Evolutionary conservation across 306 rosid species (phyloP), one percentile per base, ranked within the genome.

Genomic region (Dalbergia cultrata): DNA sequence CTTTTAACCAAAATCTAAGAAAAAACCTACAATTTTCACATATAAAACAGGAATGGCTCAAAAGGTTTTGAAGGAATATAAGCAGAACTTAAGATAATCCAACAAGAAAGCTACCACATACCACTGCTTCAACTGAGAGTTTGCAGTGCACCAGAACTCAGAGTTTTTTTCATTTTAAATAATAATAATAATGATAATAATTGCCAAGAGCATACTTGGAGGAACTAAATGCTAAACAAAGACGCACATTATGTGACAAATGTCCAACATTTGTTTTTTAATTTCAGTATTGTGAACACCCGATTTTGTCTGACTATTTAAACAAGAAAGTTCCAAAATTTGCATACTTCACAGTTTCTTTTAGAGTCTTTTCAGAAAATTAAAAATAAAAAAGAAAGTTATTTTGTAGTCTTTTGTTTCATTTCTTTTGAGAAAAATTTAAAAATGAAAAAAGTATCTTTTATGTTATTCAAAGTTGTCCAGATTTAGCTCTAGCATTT

Each of bases 221-320:
- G 69, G 67, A 87, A 77, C 47, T 63, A 81, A 75, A 80, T 76
- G 79, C 78, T 77, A 80, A 80, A 72, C 78, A 82, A 82, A 78
- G 89, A 91, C 89, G 84, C 69, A 67, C 85, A 85, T 78, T 73
- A 85, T 68, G 74, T 81, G 89, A 88, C 89, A 92, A 73, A 81
- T 80, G 88, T n/a, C 78, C 52, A 49, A 83, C 64, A 77, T 70
- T 63, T 58, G 60, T 82, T 58, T 26, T 61, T 84, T 75, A 71
- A 83, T 69, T 63, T 13, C 61, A 34, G 59, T 70, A 67, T 56
- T n/a, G n/a, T n/a, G n/a, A n/a, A n/a, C n/a, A n/a, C n/a, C n/a
- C n/a, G n/a, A n/a, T n/a, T n/a, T n/a, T n/a, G n/a, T n/a, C n/a
- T n/a, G n/a, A n/a, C n/a, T n/a, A n/a, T n/a, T n/a, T n/a, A n/a